Conservation (phyloP, 2,329 filamentous ascomycete species). For the Nigrospora oryzae region DNA sequence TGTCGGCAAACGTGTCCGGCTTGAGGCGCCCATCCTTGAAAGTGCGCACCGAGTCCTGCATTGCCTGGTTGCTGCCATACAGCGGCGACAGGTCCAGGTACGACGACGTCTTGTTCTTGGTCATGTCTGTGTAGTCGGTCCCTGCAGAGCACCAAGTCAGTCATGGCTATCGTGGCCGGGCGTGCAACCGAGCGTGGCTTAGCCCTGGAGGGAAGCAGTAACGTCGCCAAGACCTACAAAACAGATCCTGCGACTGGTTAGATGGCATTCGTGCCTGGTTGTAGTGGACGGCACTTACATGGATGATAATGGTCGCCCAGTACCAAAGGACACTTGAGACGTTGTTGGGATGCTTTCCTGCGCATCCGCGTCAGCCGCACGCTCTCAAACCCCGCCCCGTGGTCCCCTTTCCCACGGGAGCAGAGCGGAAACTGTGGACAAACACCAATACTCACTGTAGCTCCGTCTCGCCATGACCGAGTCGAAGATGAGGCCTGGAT, state of each 20-base stretch:
- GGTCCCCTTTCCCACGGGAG: too few relatives aligned
- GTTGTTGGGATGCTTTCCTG: conserved; percentile 56
- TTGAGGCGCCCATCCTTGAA: conserved; percentile 66
- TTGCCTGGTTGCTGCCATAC: conserved; percentile 60
- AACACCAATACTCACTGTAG: conserved; percentile 19
- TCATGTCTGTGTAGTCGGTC: conserved; percentile 54
- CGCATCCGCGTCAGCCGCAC: neutral
- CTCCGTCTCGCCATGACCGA: conserved; percentile 46
- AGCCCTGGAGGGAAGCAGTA: too few relatives aligned
- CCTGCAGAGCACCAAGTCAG: neutral
- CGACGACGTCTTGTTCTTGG: conserved; percentile 58
- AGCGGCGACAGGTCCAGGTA: conserved; percentile 66
- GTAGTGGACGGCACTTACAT: conserved; percentile 26
- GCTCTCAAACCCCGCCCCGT: too few relatives aligned
- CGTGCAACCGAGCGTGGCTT: too few relatives aligned
- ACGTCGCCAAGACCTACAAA: conserved; percentile 31
- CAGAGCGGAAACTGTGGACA: too few relatives aligned
- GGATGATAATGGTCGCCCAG: conserved; percentile 66
- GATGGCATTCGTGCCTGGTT: neutral
- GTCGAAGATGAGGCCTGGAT: conserved; percentile 56
- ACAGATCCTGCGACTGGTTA: conserved; percentile 36
- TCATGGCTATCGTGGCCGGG: too few relatives aligned
- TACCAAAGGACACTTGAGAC: conserved; percentile 66
- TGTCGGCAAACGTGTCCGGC: conserved; percentile 64
- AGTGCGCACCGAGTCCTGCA: conserved; percentile 59